Conservation (phyloP, 108 stramenopile genomes). For the Bacterosira constricta region DNA sequence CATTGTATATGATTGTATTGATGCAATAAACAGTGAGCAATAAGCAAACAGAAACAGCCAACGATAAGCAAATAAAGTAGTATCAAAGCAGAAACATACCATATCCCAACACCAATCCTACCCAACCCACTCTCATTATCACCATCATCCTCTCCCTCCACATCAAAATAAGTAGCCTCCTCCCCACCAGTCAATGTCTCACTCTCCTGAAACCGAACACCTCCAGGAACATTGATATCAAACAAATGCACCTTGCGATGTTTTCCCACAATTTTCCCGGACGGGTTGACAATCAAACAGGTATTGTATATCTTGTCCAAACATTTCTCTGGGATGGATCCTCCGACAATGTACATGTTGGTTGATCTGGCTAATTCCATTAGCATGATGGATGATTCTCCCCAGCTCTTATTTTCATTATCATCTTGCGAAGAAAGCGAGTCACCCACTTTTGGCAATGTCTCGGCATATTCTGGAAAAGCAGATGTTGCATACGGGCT, state of each 20-base stretch:
- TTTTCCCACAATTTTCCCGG: constrained; percentile 84
- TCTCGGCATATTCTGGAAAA: constrained; percentile 97
- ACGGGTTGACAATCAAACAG: constrained; percentile 75
- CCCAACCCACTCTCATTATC: constrained; percentile 62
- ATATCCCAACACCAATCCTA: constrained; percentile 96
- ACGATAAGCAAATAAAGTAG: not conserved
- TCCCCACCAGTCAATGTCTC: constrained; percentile 91
- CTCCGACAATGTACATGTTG: constrained; percentile 93
- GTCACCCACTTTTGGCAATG: constrained; percentile 72
- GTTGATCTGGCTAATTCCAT: constrained; percentile 66
- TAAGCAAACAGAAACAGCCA: too few relatives aligned
- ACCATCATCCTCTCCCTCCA: constrained; percentile 21
- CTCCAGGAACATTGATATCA: constrained; percentile 98
- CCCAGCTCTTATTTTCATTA: constrained; percentile 10
- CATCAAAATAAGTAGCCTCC: constrained; percentile 72
- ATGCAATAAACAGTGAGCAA: not conserved
- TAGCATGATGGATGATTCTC: constrained; percentile 59
- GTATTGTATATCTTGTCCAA: constrained; percentile 90
- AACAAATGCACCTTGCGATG: constrained; percentile 98
- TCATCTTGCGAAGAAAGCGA: not conserved
- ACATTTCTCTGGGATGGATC: constrained; percentile 92
- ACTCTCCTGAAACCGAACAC: constrained; percentile 95
- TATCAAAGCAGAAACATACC: constrained; percentile 32
- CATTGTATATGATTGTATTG: not conserved
- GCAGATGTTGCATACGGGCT: constrained; percentile 95